Conservation (phyloP, 2,329 filamentous ascomycete species). For the Fusarium longipes region DNA sequence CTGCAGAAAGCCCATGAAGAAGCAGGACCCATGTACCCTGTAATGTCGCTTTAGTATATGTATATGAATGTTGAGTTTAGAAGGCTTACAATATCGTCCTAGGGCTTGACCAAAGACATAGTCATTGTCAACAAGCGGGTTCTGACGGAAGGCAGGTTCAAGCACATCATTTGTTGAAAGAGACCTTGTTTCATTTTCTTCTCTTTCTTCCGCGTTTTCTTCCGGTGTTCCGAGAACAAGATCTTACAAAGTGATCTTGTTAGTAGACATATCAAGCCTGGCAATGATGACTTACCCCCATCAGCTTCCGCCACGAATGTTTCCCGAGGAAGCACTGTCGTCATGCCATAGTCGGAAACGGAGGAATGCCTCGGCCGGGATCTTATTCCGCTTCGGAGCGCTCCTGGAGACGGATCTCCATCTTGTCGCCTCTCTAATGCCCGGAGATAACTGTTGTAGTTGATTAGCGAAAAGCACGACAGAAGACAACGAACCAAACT, state of each 20-base stretch:
- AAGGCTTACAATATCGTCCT: constrained; percentile 33
- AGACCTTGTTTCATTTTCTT: constrained; percentile 1
- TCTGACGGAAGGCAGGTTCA: constrained; percentile 42
- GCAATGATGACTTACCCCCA: neutral
- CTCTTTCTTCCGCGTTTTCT: neutral
- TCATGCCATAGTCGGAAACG: constrained; percentile 35
- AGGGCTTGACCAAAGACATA: constrained; percentile 40
- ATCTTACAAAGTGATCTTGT: neutral
- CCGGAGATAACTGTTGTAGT: constrained; percentile 35
- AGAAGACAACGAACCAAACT: neutral
- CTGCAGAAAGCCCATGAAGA: constrained; percentile 46
- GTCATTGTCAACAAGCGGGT: constrained; percentile 43
- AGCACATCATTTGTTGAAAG: constrained; percentile 19
- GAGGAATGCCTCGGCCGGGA: constrained; percentile 28
- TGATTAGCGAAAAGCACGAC: neutral
- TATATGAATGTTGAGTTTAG: fast-evolving
- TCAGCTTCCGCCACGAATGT: neutral
- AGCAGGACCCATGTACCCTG: constrained; percentile 46
- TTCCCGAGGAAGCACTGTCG: neutral
- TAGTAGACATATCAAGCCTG: neutral
- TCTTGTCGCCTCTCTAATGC: constrained; percentile 40
- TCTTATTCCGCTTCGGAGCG: neutral
- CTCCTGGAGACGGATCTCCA: constrained; percentile 18
- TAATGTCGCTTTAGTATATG: neutral
- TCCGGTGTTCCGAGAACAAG: constrained; percentile 25